phyloP scores from a whole-genome alignment of 495 filamentous ascomycete genomes.

The Halenospora varia region DNA sequence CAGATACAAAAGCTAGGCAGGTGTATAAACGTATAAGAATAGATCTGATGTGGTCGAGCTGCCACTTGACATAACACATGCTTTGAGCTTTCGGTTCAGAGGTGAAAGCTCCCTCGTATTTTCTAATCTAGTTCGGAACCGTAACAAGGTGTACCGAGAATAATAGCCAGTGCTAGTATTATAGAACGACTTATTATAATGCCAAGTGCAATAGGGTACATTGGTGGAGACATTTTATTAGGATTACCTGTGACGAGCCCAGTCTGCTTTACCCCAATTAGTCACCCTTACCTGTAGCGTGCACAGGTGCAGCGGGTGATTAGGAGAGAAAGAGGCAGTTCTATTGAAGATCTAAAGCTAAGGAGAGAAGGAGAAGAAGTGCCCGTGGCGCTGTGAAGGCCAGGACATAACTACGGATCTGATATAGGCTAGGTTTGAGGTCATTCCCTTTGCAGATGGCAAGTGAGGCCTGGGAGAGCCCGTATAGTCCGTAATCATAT shows the following conservation, averaged over 20 bases:
- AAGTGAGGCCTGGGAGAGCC: neutral
- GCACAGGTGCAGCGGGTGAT: neutral
- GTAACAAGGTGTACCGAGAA: no score
- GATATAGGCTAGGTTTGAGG: neutral
- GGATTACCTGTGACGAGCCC: constrained; percentile 4
- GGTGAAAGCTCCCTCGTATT: no score
- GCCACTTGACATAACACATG: no score
- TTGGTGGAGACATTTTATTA: no score
- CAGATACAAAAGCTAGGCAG: no score
- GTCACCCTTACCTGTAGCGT: constrained; percentile 5
- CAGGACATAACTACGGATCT: neutral
- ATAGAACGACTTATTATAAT: no score
- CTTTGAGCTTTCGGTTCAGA: no score
- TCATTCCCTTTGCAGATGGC: neutral
- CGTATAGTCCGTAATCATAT: neutral
- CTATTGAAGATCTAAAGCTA: neutral
- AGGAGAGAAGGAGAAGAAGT: neutral
- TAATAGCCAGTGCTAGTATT: no score
- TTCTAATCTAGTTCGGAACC: no score
- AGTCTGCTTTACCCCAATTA: neutral
- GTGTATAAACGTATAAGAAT: no score
- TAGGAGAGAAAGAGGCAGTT: constrained; percentile 2
- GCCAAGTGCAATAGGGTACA: no score
- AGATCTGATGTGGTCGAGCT: no score
- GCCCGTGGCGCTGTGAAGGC: neutral